These are phyloP conservation scores for Trypanosomatidae sp. DNA, from an alignment of 208 protist genomes.

Conservation along the genomic window DNA sequence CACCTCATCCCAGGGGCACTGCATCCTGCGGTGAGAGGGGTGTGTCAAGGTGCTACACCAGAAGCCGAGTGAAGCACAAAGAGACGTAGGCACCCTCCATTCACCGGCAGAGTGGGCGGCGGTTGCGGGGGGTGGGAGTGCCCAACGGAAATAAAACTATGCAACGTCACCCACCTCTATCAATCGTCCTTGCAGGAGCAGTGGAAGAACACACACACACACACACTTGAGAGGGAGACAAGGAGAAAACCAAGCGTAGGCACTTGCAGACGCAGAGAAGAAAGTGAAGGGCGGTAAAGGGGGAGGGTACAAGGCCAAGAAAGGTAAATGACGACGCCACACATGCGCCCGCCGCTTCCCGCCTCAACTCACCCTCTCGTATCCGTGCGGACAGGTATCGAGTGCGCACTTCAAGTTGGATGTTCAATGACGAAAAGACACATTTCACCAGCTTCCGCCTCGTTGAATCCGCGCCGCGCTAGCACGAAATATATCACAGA, in stretches of 20 bases:
- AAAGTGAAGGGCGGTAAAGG: not conserved
- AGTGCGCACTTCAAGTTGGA: not conserved
- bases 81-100: not conserved
- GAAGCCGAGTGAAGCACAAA: not conserved
- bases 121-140: not conserved
- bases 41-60: not conserved
- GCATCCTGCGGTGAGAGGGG: constrained; percentile 1
- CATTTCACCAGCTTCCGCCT: not conserved
- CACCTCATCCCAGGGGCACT: constrained; percentile 9
- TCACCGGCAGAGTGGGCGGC: not conserved
- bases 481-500: not conserved
- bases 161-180: not conserved
- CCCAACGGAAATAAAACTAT: not conserved
- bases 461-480: not conserved
- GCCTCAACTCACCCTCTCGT: not conserved
- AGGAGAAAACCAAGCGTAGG: not conserved
- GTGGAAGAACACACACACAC: not conserved
- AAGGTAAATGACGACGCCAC: not conserved
- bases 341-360: not conserved
- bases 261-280: too few species aligned
- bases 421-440: not conserved
- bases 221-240: not conserved
- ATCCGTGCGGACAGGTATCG: not conserved
- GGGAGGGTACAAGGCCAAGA: not conserved
- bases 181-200: not conserved